Percentiles rank a stretch among this genome's conserved stretches.
Evolutionary conservation across 257 asterid genomes (phyloP).

Genomic region (Petrea volubilis): DNA sequence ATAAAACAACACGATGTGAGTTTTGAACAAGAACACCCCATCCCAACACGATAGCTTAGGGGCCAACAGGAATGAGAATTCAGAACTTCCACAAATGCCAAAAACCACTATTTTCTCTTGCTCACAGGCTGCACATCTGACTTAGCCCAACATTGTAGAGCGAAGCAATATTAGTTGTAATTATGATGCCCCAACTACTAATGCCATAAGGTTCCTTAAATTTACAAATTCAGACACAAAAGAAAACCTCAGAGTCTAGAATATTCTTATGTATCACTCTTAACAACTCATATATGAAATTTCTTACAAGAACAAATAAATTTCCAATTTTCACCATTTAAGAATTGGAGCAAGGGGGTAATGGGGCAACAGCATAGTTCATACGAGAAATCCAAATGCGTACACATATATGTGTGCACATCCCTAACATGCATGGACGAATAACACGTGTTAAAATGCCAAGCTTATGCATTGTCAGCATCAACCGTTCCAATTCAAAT

Average conservation of each 20-base stretch:
- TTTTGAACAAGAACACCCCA: constrained; percentile 58
- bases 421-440: not conserved
- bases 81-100: constrained; percentile 20
- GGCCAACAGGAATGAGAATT: constrained; percentile 15
- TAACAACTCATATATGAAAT: not conserved
- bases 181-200: not conserved
- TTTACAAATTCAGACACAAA: constrained; percentile 20
- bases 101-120: constrained; percentile 10
- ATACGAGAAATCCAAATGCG: not conserved
- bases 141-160: constrained; percentile 14
- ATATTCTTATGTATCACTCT: not conserved
- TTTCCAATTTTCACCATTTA: not conserved
- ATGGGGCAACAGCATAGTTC: not conserved
- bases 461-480: not conserved
- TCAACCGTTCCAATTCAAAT: not conserved
- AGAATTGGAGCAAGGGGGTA: not conserved
- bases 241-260: not conserved
- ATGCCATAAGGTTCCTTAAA: constrained; percentile 4
- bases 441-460: not conserved
- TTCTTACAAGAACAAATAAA: not conserved
- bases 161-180: not conserved
- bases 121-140: constrained; percentile 28
- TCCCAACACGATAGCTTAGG: constrained; percentile 29
- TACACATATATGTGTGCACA: not conserved
- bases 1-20: constrained; percentile 45